Base-by-base conservation (phyloP, 805 yeast genomes). In the Yarrowia alimentaria region DNA sequence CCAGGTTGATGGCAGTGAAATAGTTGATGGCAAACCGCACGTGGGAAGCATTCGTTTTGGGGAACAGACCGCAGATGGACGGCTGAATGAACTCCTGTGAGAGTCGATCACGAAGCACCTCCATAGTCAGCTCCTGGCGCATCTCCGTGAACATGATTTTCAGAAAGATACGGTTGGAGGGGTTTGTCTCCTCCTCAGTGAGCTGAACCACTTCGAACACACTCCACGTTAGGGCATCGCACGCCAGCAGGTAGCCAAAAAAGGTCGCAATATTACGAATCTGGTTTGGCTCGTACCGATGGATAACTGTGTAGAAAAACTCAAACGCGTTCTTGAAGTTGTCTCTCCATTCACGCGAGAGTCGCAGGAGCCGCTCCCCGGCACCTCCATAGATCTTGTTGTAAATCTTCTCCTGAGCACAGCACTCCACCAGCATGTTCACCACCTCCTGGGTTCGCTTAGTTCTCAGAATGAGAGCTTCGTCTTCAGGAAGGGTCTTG, bases 1-100 rank as follows among this genome's bases (percentile, higher is more conserved):
- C 97, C 42, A 91, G 64, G 0, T 94, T 94, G 55, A 91, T 88
- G 1, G 97, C 96, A 0, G 97, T 91, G 65, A 91, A 91, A 63
- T 75, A 91, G 62, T 91, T 91, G 62, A 89, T 88, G 1, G 94
- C 76, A 63, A 90, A 91, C 54, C 91, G 48, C 2, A 68, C 61
- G 20, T 68, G 66, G 35, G 54, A 52, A 10, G 58, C 58, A 21
- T 63, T 65, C 12, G 65, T 66, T 16, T 62, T 43, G 57, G 96
- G 96, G 60, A 90, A 85, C 29, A 90, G 57, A 0, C 87, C 87
- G 1, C 54, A 57, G 24, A 83, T 53, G 38, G 58, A 73, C 0
- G 76, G 75, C 43, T 71, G 70, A 13, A 79, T 68, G 52, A 75
- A 76, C 0, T 73, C 75, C 53, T 83, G 85, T 3, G 65, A 58